Percentiles rank a stretch among this genome's conserved stretches.
Evolutionary conservation across 768 basidiomycete species (phyloP).

Genomic region (Zangia roseola): DNA sequence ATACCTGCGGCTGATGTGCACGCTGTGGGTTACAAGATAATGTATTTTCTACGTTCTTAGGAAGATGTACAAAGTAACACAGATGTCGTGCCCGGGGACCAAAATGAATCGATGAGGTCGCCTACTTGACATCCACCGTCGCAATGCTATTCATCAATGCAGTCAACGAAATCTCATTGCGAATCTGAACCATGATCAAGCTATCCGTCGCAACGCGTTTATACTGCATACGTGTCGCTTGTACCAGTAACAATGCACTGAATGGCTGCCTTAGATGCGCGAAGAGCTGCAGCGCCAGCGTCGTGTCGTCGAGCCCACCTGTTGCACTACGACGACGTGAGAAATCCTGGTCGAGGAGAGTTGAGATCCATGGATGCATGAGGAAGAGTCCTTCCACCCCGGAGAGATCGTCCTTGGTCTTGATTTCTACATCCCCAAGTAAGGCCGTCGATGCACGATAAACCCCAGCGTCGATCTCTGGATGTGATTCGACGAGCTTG

Average conservation of each 20-base stretch:
- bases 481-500: not conserved
- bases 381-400: not conserved
- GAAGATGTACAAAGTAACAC: too few species aligned
- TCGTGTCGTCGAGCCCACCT: not conserved
- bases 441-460: not conserved
- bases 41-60: too few species aligned
- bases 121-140: not conserved
- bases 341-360: conserved; percentile 1
- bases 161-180: not conserved
- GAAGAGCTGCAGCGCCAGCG: not conserved
- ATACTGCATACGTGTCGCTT: not conserved
- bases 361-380: conserved; percentile 15
- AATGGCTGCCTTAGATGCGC: conserved; percentile 4
- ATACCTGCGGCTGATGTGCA: too few species aligned
- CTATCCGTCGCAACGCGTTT: too few species aligned
- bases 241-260: not conserved
- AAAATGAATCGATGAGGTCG: not conserved
- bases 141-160: not conserved
- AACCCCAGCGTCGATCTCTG: not conserved
- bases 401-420: not conserved
- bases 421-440: too few species aligned
- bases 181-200: not conserved
- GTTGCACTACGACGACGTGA: not conserved
- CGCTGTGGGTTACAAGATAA: too few species aligned
- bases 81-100: too few species aligned